These are phyloP conservation scores for Calonectria multiphialidica DNA, from an alignment of 2,329 filamentous ascomycete species.

Conservation along the genomic window DNA sequence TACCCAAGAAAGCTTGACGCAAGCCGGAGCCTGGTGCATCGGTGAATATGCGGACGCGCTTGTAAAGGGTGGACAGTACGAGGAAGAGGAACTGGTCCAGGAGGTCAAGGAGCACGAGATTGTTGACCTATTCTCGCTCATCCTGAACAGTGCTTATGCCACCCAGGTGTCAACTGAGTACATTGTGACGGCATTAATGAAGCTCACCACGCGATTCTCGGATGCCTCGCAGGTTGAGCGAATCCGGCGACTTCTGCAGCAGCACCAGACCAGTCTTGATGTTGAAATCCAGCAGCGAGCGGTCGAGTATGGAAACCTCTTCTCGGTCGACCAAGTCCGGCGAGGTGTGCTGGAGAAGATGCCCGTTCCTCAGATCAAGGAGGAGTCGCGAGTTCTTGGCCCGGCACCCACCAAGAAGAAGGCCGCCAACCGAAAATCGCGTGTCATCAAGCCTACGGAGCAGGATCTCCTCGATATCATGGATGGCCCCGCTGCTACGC, in stretches of 20 bases:
- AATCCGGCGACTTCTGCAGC: constrained; percentile 81
- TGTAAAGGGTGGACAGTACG: constrained; percentile 89
- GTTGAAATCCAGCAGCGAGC: constrained; percentile 97
- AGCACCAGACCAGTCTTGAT: constrained; percentile 87
- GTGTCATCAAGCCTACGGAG: constrained; percentile 85
- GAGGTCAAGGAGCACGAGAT: constrained; percentile 89
- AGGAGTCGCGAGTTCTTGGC: constrained; percentile 91
- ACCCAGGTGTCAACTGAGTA: constrained; percentile 94
- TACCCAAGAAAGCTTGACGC: constrained; percentile 93
- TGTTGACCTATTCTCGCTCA: constrained; percentile 90
- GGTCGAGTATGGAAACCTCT: constrained; percentile 96
- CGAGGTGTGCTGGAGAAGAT: constrained; percentile 95
- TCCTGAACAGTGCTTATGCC: constrained; percentile 94
- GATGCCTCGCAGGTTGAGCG: constrained; percentile 90
- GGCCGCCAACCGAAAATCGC: constrained; percentile 80
- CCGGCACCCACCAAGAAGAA: constrained; percentile 79
- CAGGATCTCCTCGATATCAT: constrained; percentile 95
- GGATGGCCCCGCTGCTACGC: constrained; percentile 73
- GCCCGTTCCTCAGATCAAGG: constrained; percentile 96
- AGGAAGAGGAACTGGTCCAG: constrained; percentile 89
- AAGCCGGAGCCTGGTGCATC: constrained; percentile 96
- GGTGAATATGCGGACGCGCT: constrained; percentile 95
- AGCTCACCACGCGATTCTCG: constrained; percentile 88
- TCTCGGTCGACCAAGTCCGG: constrained; percentile 87
- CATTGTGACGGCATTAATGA: constrained; percentile 94